Evolutionary conservation across 306 rosid genomes (phyloP), one percentile per base, ranked within the genome.

Genomic region (Chamaecrista fasciculata): DNA sequence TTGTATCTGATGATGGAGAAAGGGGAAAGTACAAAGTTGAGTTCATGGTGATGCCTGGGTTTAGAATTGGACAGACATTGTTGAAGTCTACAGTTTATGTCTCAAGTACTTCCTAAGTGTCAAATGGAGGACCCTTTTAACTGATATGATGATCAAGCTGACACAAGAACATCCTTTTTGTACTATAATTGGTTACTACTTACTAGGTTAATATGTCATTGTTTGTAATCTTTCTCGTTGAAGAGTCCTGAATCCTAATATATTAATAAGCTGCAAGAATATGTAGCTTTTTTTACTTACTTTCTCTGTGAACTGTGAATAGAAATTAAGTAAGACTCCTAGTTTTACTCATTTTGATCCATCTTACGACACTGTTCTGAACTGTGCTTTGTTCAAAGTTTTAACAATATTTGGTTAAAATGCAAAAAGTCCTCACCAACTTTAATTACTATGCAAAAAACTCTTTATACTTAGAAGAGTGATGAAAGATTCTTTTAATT

Each of bases 21-120:
- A 37, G 25, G 33, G 66, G 55, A 1, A 25, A 12, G 12, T 59
- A n/a, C 51, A 64, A 55, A 55, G 96, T 90, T 66, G 89, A 84
- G 86, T 85, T 92, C 55, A 86, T 87, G 92, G 84, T 90, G 66
- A 80, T 81, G 87, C 98, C 96, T 1, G 98, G 98, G 57, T 84
- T 92, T 71, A 68, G 56, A 71, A 59, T 89, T n/a, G 85, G 92
- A 43, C 78, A 75, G 25, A 57, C 74, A 31, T 34, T 83, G 50
- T 59, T 92, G 77, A 87, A 70, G 85, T 81, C 92, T 72, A 82
- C 60, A 53, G 98, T 89, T 76, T 92, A 87, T 82, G 56, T 85
- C 58, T 82, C 86, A 8, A 23, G n/a, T n/a, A n/a, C 48, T 56
- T 59, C 71, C 42, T 33, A 70, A 44, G 48, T 75, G 74, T 76